Evolutionary conservation across 176 grass and related monocot species (phyloP).

Genomic region (Tillandsia fasciculata): DNA sequence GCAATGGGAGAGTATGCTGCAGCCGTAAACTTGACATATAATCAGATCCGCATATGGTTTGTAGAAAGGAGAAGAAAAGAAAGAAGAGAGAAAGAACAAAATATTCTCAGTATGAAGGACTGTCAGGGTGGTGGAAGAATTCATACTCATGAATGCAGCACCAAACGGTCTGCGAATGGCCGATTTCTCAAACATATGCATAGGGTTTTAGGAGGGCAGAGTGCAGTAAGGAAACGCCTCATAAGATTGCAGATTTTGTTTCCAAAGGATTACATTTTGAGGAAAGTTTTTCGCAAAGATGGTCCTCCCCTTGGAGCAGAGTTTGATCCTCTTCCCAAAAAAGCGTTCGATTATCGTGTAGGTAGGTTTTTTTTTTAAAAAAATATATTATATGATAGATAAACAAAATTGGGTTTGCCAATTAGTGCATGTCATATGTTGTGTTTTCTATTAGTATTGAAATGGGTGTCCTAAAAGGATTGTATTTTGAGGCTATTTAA

Average conservation of each 20-base stretch:
- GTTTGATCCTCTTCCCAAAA: slow-evolving; percentile 43
- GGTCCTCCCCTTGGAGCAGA: slow-evolving; percentile 68
- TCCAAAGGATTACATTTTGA: slow-evolving; percentile 71
- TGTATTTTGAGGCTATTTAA: not conserved
- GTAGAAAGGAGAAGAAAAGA: slow-evolving; percentile 94
- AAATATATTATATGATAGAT: not conserved
- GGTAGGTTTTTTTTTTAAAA: slow-evolving; percentile 22
- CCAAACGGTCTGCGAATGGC: slow-evolving; percentile 23
- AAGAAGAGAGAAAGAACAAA: slow-evolving; percentile 41
- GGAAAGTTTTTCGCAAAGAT: slow-evolving; percentile 83
- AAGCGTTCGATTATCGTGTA: slow-evolving; percentile 23
- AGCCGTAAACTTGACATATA: slow-evolving; percentile 61
- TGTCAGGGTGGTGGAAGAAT: slow-evolving; percentile 13
- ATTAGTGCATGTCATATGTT: not conserved
- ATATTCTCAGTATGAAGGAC: slow-evolving; percentile 16
- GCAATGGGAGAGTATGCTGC: slow-evolving; percentile 53
- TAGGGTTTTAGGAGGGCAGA: not conserved
- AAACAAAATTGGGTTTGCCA: not conserved
- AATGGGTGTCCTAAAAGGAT: not conserved
- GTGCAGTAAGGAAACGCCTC: slow-evolving; percentile 32
- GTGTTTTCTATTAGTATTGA: not conserved
- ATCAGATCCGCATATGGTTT: slow-evolving; percentile 85
- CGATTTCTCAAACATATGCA: slow-evolving; percentile 3
- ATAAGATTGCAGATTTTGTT: slow-evolving; percentile 47
- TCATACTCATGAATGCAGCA: slow-evolving; percentile 28